Percentiles rank a stretch among this genome's conserved stretches.
phyloP scores from a whole-genome alignment of 2,329 filamentous ascomycete genomes.

The Diaporthe caulivora region DNA sequence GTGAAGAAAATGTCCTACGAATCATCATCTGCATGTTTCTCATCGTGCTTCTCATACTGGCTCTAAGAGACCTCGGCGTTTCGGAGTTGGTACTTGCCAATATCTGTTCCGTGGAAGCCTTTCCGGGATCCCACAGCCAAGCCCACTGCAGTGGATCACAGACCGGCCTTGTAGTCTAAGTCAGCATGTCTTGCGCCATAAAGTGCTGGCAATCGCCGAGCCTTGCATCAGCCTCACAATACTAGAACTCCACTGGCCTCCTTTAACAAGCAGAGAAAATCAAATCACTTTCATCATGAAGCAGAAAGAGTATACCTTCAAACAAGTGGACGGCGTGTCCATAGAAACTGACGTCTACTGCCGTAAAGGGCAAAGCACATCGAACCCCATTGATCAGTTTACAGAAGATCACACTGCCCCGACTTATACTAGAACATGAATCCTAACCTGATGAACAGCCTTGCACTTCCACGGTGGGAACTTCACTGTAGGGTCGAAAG shows the following conservation, averaged over 20 bases:
- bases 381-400: neutral
- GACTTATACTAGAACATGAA: neutral
- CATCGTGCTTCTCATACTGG: no score
- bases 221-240: neutral
- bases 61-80: neutral
- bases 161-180: neutral
- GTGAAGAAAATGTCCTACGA: neutral
- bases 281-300: neutral
- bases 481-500: neutral
- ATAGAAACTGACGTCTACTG: neutral
- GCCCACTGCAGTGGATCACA: neutral
- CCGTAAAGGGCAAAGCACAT: neutral
- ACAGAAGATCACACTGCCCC: neutral
- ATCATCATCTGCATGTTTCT: neutral
- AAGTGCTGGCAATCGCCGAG: neutral
- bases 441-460: neutral
- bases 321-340: constrained; percentile 1
- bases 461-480: neutral
- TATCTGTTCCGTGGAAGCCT: neutral
- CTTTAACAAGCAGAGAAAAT: no score
- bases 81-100: neutral
- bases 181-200: neutral
- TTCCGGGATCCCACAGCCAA: neutral
- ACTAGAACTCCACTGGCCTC: no score
- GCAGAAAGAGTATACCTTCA: neutral